Conservation (phyloP, 2,329 filamentous ascomycete species). For the Ascochyta lentis region DNA sequence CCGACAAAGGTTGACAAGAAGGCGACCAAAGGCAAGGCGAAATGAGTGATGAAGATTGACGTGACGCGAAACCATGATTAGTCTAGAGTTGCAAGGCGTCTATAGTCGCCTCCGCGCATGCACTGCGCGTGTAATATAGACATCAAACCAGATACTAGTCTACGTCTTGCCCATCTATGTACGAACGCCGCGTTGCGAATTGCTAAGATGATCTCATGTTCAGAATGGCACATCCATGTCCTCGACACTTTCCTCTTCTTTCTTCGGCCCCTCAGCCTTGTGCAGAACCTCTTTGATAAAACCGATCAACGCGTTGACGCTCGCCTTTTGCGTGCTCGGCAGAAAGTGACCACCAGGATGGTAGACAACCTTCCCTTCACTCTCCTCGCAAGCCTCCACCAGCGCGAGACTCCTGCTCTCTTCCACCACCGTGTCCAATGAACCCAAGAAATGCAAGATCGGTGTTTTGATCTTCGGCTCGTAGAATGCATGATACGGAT, state of each 20-base stretch:
- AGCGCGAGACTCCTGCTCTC: conserved; percentile 73
- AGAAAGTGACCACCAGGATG: conserved; percentile 93
- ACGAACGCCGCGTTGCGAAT: conserved; percentile 25
- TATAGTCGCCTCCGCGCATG: conserved; percentile 37
- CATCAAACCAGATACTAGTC: conserved; percentile 22
- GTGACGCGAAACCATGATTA: conserved; percentile 31
- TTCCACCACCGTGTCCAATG: conserved; percentile 85
- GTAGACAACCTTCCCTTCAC: conserved; percentile 63
- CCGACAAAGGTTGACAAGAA: conserved; percentile 61
- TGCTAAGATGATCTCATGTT: conserved; percentile 12
- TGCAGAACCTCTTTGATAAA: conserved; percentile 69
- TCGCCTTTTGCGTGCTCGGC: conserved; percentile 78
- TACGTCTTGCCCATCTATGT: conserved; percentile 14
- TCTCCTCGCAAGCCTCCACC: conserved; percentile 67
- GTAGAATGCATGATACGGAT: conserved; percentile 72
- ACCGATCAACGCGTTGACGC: conserved; percentile 74
- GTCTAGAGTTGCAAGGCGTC: conserved; percentile 41
- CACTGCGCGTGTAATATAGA: conserved; percentile 48
- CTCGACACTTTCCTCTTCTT: conserved; percentile 64
- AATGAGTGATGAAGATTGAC: conserved; percentile 21
- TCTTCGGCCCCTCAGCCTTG: conserved; percentile 41
- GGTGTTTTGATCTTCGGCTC: conserved; percentile 78
- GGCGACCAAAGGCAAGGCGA: conserved; percentile 46
- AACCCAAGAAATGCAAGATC: conserved; percentile 81
- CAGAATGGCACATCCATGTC: conserved; percentile 74